Percentiles rank a stretch among this genome's conserved stretches.
These are phyloP conservation scores for Cryptococcus hybrid DNA, from an alignment of 1,284 basidiomycete species.

Conservation along the genomic window DNA sequence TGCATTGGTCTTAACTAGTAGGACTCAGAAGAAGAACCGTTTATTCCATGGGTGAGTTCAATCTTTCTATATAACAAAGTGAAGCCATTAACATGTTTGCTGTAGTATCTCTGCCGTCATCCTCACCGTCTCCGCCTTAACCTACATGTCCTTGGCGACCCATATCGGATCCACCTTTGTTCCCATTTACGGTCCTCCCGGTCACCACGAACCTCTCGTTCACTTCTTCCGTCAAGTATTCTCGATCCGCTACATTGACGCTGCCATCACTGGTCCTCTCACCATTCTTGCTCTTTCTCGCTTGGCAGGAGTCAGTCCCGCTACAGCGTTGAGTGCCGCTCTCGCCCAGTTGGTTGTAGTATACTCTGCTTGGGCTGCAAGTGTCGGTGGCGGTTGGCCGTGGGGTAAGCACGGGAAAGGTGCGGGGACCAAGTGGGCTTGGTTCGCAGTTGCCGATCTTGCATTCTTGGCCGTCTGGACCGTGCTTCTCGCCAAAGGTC, in stretches of 20 bases:
- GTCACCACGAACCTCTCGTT: slow-evolving; percentile 18
- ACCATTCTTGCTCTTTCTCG: slow-evolving; percentile 33
- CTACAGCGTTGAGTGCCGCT: slow-evolving; percentile 30
- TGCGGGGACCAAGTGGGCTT: slow-evolving; percentile 34
- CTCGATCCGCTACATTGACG: slow-evolving; percentile 38
- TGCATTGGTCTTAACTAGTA: slow-evolving; percentile 26
- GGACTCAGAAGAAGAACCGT: slow-evolving; percentile 35
- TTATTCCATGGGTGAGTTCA: slow-evolving; percentile 42
- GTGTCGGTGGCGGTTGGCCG: neutral
- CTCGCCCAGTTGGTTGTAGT: slow-evolving; percentile 38
- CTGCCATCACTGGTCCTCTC: slow-evolving; percentile 39
- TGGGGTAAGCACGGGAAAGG: slow-evolving; percentile 9
- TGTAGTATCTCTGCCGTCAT: slow-evolving; percentile 33
- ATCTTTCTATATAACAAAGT: neutral
- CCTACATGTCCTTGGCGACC: slow-evolving; percentile 42
- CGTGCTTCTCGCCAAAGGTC: slow-evolving; percentile 35
- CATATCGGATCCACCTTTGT: slow-evolving; percentile 25
- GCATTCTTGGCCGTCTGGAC: slow-evolving; percentile 35
- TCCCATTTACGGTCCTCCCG: slow-evolving; percentile 20
- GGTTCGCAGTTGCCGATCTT: slow-evolving; percentile 28
- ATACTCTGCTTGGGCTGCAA: slow-evolving; percentile 32
- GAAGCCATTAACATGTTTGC: neutral
- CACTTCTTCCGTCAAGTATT: slow-evolving; percentile 32
- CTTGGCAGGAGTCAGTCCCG: slow-evolving; percentile 37
- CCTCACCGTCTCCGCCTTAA: slow-evolving; percentile 37